phyloP scores from a whole-genome alignment of 306 rosid species.

The Sicyos edulis region DNA sequence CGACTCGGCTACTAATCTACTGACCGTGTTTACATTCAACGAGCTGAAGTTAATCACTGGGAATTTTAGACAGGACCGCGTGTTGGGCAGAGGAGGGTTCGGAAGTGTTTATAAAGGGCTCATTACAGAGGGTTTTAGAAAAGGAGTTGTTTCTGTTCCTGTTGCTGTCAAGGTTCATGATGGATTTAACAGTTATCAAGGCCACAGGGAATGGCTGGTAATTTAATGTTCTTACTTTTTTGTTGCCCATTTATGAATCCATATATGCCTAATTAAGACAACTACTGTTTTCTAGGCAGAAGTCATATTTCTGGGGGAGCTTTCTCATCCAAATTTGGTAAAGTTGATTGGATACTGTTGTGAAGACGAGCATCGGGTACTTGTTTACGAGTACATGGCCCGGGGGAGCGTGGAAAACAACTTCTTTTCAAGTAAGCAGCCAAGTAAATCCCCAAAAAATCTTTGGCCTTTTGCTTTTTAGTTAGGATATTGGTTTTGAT shows the following conservation, averaged over 20 bases:
- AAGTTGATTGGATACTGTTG: slow-evolving; percentile 95
- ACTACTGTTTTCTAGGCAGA: slow-evolving; percentile 72
- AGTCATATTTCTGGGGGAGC: slow-evolving; percentile 98
- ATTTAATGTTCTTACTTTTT: slow-evolving; percentile 20
- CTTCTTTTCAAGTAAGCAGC: slow-evolving; percentile 67
- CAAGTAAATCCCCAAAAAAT: background rate
- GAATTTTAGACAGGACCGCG: slow-evolving; percentile 66
- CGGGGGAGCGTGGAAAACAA: slow-evolving; percentile 94
- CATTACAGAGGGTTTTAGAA: slow-evolving; percentile 66
- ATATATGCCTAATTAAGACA: slow-evolving; percentile 21
- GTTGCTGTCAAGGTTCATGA: slow-evolving; percentile 99
- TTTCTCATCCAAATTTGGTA: slow-evolving; percentile 94
- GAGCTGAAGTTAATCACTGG: slow-evolving; percentile 69
- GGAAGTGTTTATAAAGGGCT: slow-evolving; percentile 95
- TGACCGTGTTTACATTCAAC: slow-evolving; percentile 65
- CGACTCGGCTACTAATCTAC: slow-evolving; percentile 74
- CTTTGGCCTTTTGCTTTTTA: background rate
- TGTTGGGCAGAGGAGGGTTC: slow-evolving; percentile 96
- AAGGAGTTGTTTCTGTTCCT: slow-evolving; percentile 52
- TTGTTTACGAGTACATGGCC: slow-evolving; percentile 85
- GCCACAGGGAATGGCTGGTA: slow-evolving; percentile 99
- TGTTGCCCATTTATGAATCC: slow-evolving; percentile 14
- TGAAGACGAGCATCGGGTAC: slow-evolving; percentile 85
- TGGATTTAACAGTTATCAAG: slow-evolving; percentile 89
- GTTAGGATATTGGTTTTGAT: background rate